Percentiles rank a stretch among this genome's conserved stretches.
These are phyloP conservation scores for Melaleuca quinquenervia DNA, from an alignment of 345 rosid species.

Conservation along the genomic window DNA sequence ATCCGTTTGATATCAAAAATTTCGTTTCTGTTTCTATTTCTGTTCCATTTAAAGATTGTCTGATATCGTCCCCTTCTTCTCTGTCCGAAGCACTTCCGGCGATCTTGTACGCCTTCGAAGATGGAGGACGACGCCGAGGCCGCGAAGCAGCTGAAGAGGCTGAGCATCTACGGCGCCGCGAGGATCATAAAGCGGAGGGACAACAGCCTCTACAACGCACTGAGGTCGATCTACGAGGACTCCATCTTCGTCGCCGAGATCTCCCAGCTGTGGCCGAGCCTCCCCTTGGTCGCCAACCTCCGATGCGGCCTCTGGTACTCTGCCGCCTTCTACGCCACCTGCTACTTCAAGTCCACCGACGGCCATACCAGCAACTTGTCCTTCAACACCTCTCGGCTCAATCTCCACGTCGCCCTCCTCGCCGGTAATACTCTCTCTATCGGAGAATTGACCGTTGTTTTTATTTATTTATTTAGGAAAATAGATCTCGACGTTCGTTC, in stretches of 20 bases:
- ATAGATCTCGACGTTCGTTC: background rate
- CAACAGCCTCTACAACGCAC: conserved; percentile 68
- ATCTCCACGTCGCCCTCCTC: conserved; percentile 69
- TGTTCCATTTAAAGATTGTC: too few species aligned
- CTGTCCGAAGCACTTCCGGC: background rate
- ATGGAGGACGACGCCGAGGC: conserved; percentile 6
- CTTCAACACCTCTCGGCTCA: conserved; percentile 78
- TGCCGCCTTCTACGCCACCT: conserved; percentile 44
- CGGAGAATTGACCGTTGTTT: background rate
- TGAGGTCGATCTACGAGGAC: conserved; percentile 74
- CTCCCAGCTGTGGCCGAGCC: conserved; percentile 72
- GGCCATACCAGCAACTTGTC: conserved; percentile 89
- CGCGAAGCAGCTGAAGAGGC: conserved; percentile 3
- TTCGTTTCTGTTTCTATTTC: too few species aligned
- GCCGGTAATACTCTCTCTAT: conserved; percentile 32
- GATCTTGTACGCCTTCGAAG: background rate
- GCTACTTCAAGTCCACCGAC: conserved; percentile 96
- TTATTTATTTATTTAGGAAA: background rate
- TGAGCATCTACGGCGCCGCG: conserved; percentile 80
- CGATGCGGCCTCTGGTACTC: conserved; percentile 99
- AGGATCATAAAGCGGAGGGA: conserved; percentile 64
- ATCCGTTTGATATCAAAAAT: too few species aligned
- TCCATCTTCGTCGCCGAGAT: conserved; percentile 80
- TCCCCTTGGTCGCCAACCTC: conserved; percentile 74
- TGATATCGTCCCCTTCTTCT: background rate